Conservation (phyloP, 805 yeast genomes). For the Yamadazyma sp. region DNA sequence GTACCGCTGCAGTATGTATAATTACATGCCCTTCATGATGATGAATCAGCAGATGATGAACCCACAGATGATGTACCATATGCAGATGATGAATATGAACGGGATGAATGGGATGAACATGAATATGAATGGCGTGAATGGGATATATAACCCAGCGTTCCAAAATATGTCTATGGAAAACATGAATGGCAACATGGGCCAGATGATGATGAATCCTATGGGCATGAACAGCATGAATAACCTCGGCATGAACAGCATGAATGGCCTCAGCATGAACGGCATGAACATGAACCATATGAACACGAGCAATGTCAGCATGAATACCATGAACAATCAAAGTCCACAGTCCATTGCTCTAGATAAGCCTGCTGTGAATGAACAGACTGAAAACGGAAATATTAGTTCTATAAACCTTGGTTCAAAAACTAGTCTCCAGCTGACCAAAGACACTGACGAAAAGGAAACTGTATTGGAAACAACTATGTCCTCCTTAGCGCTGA, state of each 20-base stretch:
- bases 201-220: conserved; percentile 9
- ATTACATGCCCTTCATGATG: conserved; percentile 11
- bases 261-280: conserved; percentile 7
- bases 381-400: conserved; percentile 1
- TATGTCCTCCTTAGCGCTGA: conserved; percentile 5
- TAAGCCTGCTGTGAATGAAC: not conserved
- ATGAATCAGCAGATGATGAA: conserved; percentile 13
- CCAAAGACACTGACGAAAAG: not conserved
- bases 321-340: not conserved
- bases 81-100: conserved; percentile 11
- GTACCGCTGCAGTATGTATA: conserved; percentile 18
- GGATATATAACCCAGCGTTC: too few species aligned
- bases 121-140: conserved; percentile 7
- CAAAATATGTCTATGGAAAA: conserved; percentile 15
- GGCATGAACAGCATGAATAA: conserved; percentile 3
- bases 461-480: conserved; percentile 8
- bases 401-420: conserved; percentile 3
- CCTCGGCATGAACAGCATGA: conserved; percentile 6
- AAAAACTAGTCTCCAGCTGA: not conserved
- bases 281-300: conserved; percentile 8
- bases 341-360: not conserved
- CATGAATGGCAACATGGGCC: conserved; percentile 2
- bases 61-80: conserved; percentile 11
- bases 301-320: conserved; percentile 1
- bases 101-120: conserved; percentile 6